A percentile compares a stretch with the other conserved stretches of the same genome.
phyloP scores from a whole-genome alignment of 768 basidiomycete genomes.

The Clavulina sp. region DNA sequence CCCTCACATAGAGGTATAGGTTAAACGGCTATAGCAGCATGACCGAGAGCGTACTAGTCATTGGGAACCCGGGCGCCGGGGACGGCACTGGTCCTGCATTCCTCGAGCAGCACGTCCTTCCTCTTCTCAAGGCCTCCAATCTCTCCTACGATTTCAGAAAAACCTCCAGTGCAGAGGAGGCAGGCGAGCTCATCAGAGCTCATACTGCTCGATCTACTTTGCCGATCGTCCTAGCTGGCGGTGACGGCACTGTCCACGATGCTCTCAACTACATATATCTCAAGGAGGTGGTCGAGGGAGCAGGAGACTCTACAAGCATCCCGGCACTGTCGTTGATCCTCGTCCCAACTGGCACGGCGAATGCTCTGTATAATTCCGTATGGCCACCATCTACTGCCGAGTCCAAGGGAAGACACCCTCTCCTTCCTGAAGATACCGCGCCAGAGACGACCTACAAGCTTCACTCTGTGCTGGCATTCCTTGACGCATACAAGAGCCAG shows the following conservation, averaged over 20 bases:
- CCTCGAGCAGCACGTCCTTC: constrained; percentile 43
- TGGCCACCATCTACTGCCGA: constrained; percentile 40
- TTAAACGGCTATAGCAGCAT: neutral
- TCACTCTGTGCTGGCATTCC: constrained; percentile 36
- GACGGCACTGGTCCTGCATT: constrained; percentile 36
- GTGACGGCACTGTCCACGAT: constrained; percentile 88
- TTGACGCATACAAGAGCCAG: constrained; percentile 15
- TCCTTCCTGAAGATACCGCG: neutral
- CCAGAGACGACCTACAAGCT: constrained; percentile 26
- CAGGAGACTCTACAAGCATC: neutral
- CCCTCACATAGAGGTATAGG: too few species aligned
- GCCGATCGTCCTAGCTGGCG: constrained; percentile 37
- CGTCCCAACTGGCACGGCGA: constrained; percentile 71
- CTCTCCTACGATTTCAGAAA: constrained; percentile 24
- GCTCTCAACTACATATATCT: constrained; percentile 46
- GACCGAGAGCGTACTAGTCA: constrained; percentile 26
- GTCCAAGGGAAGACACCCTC: too few species aligned
- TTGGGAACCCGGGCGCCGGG: constrained; percentile 69
- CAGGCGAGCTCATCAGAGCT: constrained; percentile 22
- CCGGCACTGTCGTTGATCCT: constrained; percentile 23
- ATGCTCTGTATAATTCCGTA: constrained; percentile 69
- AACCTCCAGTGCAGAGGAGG: constrained; percentile 39
- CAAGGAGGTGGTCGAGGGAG: constrained; percentile 1
- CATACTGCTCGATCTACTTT: constrained; percentile 9
- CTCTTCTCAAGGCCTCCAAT: constrained; percentile 31